phyloP scores from a whole-genome alignment of 78 protist genomes.

The Blattamonas nauphoetae region DNA sequence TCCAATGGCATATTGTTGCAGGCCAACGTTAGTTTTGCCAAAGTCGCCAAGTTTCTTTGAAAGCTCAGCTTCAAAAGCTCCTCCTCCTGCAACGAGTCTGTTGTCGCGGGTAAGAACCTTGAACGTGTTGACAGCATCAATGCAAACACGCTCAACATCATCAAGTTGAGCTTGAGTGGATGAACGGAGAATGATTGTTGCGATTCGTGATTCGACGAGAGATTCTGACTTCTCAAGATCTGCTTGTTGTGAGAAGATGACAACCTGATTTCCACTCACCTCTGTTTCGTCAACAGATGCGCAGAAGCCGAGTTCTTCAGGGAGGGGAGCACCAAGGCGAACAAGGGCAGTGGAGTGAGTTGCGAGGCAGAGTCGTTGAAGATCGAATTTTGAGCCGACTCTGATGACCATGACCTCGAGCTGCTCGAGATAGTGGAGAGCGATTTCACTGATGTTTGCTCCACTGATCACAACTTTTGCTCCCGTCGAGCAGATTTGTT shows the following conservation, averaged over 20 bases:
- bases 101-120: background rate
- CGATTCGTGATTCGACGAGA: background rate
- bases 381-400: slow-evolving; percentile 27
- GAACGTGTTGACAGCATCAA: slow-evolving; percentile 24
- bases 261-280: slow-evolving; percentile 9
- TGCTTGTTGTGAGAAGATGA: slow-evolving; percentile 16
- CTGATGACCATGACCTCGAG: slow-evolving; percentile 13
- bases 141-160: slow-evolving; percentile 28
- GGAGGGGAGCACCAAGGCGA: slow-evolving; percentile 13
- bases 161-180: slow-evolving; percentile 19
- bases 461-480: slow-evolving; percentile 8
- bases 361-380: slow-evolving; percentile 14
- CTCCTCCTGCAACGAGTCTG: slow-evolving; percentile 25
- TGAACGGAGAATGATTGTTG: slow-evolving; percentile 31
- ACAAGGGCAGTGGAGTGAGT: slow-evolving; percentile 12
- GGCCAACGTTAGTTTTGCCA: slow-evolving; percentile 1
- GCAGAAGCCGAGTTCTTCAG: slow-evolving; percentile 23
- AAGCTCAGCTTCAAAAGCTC: slow-evolving; percentile 35
- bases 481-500: background rate
- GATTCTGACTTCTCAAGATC: background rate
- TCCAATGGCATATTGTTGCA: background rate
- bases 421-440: slow-evolving; percentile 24
- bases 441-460: slow-evolving; percentile 19
- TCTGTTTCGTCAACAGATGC: background rate
- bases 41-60: background rate